Percentiles rank a stretch among this genome's conserved stretches.
Evolutionary conservation across 805 yeast species (phyloP).

Genomic region (Starmera caribaea): DNA sequence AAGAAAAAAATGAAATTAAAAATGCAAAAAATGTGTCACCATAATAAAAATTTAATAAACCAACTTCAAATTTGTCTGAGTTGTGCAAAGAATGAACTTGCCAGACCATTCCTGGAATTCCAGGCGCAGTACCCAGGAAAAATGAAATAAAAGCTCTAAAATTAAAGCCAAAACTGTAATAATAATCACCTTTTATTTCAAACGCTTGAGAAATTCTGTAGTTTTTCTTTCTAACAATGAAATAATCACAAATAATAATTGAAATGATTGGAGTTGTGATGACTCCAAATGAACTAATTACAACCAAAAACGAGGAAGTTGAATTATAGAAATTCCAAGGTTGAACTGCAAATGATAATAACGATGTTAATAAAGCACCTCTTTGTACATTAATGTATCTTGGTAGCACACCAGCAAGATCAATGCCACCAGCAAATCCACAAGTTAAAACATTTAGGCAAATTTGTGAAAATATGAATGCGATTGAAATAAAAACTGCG

Average conservation of each 20-base stretch:
- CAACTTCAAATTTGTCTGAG: conserved; percentile 19
- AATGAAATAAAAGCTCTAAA: conserved; percentile 31
- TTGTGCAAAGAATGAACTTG: conserved; percentile 17
- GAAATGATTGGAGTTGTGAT: conserved; percentile 26
- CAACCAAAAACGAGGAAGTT: conserved; percentile 21
- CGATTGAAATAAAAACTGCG: conserved; percentile 24
- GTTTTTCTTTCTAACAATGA: conserved; percentile 23
- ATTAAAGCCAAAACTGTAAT: conserved; percentile 31
- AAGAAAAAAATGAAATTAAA: conserved; percentile 26
- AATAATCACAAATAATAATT: conserved; percentile 29
- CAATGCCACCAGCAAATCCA: conserved; percentile 29
- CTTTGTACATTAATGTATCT: conserved; percentile 21
- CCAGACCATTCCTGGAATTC: conserved; percentile 38
- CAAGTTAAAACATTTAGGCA: conserved; percentile 24
- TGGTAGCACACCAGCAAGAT: conserved; percentile 26
- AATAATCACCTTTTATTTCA: conserved; percentile 21
- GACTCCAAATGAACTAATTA: conserved; percentile 26
- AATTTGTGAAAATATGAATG: conserved; percentile 21
- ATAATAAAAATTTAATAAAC: conserved; percentile 32
- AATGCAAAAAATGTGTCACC: conserved; percentile 36
- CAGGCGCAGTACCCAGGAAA: conserved; percentile 33
- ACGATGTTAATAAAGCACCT: conserved; percentile 23
- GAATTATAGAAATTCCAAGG: conserved; percentile 29
- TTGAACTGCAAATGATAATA: conserved; percentile 24
- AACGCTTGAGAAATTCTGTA: conserved; percentile 27